Percentiles rank a stretch among this genome's conserved stretches.
Conservation (phyloP, 2,329 filamentous ascomycete genomes). For the Alternaria panax region DNA sequence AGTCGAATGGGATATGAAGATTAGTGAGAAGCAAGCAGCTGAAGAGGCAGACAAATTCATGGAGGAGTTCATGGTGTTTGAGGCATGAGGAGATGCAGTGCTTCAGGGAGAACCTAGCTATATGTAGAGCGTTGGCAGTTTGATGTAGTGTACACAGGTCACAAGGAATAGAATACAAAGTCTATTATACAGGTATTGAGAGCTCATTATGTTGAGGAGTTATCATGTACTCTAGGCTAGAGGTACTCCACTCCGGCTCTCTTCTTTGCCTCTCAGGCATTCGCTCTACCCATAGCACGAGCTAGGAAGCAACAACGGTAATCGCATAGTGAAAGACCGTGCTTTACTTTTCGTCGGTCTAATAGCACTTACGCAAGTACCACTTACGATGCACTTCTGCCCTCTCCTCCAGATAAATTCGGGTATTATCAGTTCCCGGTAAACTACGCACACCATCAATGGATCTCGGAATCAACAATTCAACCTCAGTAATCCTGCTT, state of each 20-base stretch:
- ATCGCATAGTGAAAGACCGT: background rate
- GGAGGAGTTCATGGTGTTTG: constrained; percentile 13
- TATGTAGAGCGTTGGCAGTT: background rate
- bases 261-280: background rate
- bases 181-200: background rate
- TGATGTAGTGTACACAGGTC: background rate
- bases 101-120: background rate
- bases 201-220: background rate
- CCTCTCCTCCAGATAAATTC: background rate
- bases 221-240: background rate
- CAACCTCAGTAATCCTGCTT: background rate
- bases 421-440: too few species aligned
- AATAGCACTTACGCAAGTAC: background rate
- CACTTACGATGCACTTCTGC: background rate
- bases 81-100: background rate
- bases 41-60: constrained; percentile 4
- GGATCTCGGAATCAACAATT: background rate
- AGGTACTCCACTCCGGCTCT: background rate
- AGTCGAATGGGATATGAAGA: background rate
- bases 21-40: background rate
- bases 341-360: background rate
- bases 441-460: background rate
- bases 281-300: background rate
- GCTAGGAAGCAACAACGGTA: background rate
- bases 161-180: background rate